These are phyloP conservation scores for Eucalyptus pauciflora DNA, from an alignment of 345 rosid species.

Conservation along the genomic window DNA sequence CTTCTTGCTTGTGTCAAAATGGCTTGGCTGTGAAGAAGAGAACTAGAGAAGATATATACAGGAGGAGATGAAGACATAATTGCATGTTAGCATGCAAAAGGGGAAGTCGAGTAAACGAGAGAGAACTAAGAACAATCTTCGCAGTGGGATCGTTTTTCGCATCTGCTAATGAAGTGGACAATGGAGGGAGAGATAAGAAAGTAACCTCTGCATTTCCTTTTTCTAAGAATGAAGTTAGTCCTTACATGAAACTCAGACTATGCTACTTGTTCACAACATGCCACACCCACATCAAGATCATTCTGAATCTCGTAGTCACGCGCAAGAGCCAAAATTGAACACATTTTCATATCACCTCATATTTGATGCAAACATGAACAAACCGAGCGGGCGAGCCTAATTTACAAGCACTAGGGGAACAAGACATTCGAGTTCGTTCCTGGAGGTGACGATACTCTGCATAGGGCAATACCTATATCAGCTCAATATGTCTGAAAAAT, in stretches of 20 bases:
- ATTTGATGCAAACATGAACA: background rate
- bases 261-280: background rate
- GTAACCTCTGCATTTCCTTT: background rate
- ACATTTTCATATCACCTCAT: background rate
- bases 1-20: background rate
- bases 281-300: background rate
- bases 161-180: background rate
- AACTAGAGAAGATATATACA: background rate
- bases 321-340: background rate
- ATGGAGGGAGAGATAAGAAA: background rate
- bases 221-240: background rate
- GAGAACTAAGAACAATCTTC: background rate
- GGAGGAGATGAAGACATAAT: background rate
- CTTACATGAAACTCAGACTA: background rate
- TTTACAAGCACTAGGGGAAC: background rate
- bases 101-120: background rate
- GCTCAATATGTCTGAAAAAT: background rate
- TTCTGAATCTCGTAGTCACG: background rate
- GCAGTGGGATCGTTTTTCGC: background rate
- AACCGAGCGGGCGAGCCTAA: background rate
- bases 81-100: background rate
- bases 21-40: background rate
- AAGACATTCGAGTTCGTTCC: background rate
- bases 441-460: background rate
- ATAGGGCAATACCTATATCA: background rate